phyloP scores from a whole-genome alignment of 2,329 filamentous ascomycete genomes.

The Nemania sp. region DNA sequence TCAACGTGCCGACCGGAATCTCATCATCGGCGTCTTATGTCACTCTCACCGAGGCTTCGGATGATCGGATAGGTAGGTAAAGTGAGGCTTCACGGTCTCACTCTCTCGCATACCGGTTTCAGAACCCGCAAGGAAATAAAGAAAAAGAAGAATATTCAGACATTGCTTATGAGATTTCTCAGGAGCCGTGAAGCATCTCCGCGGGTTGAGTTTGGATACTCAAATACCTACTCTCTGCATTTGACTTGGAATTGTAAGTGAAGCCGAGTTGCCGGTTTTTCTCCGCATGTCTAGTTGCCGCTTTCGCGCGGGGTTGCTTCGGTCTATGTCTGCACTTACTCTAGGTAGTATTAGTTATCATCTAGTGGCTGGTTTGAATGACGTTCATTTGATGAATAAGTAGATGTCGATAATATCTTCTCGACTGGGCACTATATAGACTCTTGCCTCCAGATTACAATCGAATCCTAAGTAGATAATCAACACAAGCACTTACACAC shows the following conservation, averaged over 20 bases:
- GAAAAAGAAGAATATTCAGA: neutral
- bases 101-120: neutral
- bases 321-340: slow-evolving; percentile 1
- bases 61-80: neutral
- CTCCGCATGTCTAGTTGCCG: slow-evolving; percentile 43
- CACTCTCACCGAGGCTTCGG: neutral
- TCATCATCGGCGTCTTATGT: neutral
- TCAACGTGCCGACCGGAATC: neutral
- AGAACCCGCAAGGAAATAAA: neutral
- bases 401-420: neutral
- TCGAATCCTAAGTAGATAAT: neutral
- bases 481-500: no score
- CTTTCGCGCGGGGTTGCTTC: slow-evolving; percentile 39
- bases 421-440: neutral
- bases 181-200: neutral
- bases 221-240: neutral
- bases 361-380: neutral
- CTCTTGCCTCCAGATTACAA: neutral
- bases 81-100: no score
- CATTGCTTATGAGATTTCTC: neutral
- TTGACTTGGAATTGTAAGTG: slow-evolving; percentile 3
- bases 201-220: slow-evolving; percentile 8
- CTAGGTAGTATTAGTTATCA: neutral
- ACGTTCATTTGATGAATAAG: neutral
- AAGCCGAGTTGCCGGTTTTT: slow-evolving; percentile 51